Percentiles rank a stretch among this genome's conserved stretches.
phyloP scores from a whole-genome alignment of 1,284 basidiomycete species.

The Neolentinus lepideus region DNA sequence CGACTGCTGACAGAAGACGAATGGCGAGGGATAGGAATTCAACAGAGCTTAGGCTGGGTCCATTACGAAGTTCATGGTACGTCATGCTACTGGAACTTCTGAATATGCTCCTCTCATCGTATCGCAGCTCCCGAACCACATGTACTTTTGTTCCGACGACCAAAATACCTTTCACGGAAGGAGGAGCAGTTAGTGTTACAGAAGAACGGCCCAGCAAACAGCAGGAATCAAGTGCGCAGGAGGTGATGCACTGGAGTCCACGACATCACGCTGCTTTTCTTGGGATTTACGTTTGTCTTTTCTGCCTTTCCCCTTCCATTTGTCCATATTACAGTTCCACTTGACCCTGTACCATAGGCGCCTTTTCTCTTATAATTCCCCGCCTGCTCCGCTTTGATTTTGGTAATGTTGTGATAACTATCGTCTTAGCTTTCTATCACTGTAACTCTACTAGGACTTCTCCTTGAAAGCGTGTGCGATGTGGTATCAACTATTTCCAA shows the following conservation, averaged over 20 bases:
- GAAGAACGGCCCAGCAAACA: background rate
- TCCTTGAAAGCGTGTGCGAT: too few species aligned
- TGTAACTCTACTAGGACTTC: too few species aligned
- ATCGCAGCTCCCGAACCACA: slow-evolving; percentile 79
- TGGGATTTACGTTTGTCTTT: background rate
- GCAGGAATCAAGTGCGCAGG: background rate
- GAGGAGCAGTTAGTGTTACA: background rate
- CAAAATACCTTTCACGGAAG: slow-evolving; percentile 42
- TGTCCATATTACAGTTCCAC: background rate
- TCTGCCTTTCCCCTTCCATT: background rate
- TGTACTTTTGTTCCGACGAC: slow-evolving; percentile 73
- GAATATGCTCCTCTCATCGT: background rate
- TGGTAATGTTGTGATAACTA: background rate
- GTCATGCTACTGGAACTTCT: slow-evolving; percentile 17
- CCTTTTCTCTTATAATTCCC: background rate
- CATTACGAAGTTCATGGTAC: slow-evolving; percentile 95
- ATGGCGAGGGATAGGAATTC: slow-evolving; percentile 95
- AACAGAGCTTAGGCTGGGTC: slow-evolving; percentile 94
- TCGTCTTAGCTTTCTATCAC: background rate
- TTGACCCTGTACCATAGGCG: background rate
- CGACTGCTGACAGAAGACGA: slow-evolving; percentile 82
- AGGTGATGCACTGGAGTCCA: background rate
- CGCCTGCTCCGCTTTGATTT: background rate
- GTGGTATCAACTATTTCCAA: background rate
- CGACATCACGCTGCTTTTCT: background rate